Evolutionary conservation across 1,139 yeast genomes (phyloP).

Genomic region (Blastobotrys aristatus): DNA sequence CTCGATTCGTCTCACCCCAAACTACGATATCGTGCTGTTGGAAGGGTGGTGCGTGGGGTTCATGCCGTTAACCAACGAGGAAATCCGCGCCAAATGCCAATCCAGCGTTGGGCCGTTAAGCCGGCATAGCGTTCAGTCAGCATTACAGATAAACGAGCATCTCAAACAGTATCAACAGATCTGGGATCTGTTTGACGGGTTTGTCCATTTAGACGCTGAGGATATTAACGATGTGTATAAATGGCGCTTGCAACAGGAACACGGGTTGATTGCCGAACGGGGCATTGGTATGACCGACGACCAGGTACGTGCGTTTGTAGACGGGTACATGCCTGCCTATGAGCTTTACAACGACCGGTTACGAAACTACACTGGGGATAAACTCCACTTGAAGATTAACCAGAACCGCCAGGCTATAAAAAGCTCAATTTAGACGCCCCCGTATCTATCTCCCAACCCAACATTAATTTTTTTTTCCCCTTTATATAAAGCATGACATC

Average conservation of each 20-base stretch:
- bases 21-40: constrained; percentile 61
- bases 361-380: constrained; percentile 12
- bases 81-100: constrained; percentile 19
- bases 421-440: not conserved
- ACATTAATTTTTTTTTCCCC: no score
- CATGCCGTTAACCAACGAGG: constrained; percentile 39
- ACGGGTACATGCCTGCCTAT: constrained; percentile 85
- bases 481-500: not conserved
- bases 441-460: no score
- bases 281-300: constrained; percentile 80
- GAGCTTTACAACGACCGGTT: constrained; percentile 56
- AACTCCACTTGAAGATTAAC: constrained; percentile 9
- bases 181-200: constrained; percentile 56
- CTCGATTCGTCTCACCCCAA: constrained; percentile 26
- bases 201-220: constrained; percentile 59
- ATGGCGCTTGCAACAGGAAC: constrained; percentile 89
- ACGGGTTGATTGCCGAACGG: constrained; percentile 45
- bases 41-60: constrained; percentile 98
- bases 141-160: constrained; percentile 46
- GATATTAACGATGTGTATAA: constrained; percentile 57
- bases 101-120: constrained; percentile 18
- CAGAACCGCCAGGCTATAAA: constrained; percentile 6
- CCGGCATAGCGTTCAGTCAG: constrained; percentile 29
- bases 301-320: constrained; percentile 61
- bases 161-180: constrained; percentile 48